These are phyloP conservation scores for Epichloe elymi DNA, from an alignment of 2,329 filamentous ascomycete genomes.

Conservation along the genomic window DNA sequence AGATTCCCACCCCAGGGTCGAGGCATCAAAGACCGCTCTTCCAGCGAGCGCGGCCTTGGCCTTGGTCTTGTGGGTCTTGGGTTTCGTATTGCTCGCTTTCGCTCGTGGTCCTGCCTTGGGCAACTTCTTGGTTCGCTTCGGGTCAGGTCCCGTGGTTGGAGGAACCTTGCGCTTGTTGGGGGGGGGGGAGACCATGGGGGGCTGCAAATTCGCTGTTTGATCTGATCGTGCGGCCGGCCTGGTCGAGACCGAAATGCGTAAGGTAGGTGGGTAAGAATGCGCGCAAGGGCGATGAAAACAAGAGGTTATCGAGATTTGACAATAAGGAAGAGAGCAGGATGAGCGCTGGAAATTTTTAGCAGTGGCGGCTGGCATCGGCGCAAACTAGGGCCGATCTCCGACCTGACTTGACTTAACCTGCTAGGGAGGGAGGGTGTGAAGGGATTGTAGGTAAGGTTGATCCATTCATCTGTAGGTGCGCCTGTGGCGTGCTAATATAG, in stretches of 20 bases:
- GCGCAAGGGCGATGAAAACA: too few species aligned
- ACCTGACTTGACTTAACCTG: not conserved
- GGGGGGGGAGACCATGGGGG: constrained; percentile 18
- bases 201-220: not conserved
- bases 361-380: not conserved
- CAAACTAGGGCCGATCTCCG: constrained; percentile 1
- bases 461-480: too few species aligned
- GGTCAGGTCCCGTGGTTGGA: constrained; percentile 16
- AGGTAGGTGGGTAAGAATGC: too few species aligned
- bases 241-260: not conserved
- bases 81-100: not conserved
- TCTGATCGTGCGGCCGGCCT: not conserved
- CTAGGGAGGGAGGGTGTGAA: too few species aligned
- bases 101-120: not conserved
- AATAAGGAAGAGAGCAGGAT: not conserved
- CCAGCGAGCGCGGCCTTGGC: constrained; percentile 9
- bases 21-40: constrained; percentile 25
- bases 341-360: not conserved
- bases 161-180: constrained; percentile 28
- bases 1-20: constrained; percentile 48
- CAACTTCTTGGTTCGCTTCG: constrained; percentile 24
- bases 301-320: not conserved
- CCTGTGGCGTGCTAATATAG: too few species aligned
- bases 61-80: constrained; percentile 6
- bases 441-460: too few species aligned